Base-by-base conservation (phyloP, 345 rosid genomes). In the Arabidopsis arenosa region DNA sequence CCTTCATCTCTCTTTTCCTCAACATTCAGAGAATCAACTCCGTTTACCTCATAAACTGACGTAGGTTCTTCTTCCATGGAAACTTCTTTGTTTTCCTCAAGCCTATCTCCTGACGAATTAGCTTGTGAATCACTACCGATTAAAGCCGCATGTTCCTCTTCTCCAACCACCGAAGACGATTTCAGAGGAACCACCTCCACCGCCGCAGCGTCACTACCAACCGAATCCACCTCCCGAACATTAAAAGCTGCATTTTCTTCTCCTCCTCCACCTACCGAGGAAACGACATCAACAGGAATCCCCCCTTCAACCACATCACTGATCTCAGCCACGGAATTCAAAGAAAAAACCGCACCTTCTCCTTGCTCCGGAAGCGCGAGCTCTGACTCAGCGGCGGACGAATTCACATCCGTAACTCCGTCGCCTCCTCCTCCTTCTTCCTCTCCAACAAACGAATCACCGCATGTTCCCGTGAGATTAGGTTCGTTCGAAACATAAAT, bases 231-330 rank as follows among this genome's bases (percentile, higher is more conserved):
- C 65, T 65, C 83, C 15, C 39, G 74, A 17, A 15, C 71, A 26
- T 43, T 11, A 17, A 36, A 62, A 35, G 7, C 41, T 70, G 57
- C 66, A 80, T 35, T 73, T 15, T 52, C 76, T 9, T 21, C 82
- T 57, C 65, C 76, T 60, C 63, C 83, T 43, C 33, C 78, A 61
- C 68, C 84, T 37, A 39, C 67, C 6, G 66, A 11, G 17, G 71
- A 64, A 44, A 55, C 48, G 9, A 36, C 52, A 44, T 4, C 78
- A 40, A 41, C 49, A 45, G 53, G 30, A 72, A 13, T 15, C 0
- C 49, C 13, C 41, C 7, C 21, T 37, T 72, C 62, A 44, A 10
- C 51, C 49, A 43, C 60, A 75, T 49, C 74, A 75, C 73, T 67
- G 17, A 51, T 75, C 62, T 67, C 79, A 60, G 48, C 8, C 30